Evolutionary conservation across 2,329 filamentous ascomycete genomes (phyloP).

Genomic region (Fusarium citri): DNA sequence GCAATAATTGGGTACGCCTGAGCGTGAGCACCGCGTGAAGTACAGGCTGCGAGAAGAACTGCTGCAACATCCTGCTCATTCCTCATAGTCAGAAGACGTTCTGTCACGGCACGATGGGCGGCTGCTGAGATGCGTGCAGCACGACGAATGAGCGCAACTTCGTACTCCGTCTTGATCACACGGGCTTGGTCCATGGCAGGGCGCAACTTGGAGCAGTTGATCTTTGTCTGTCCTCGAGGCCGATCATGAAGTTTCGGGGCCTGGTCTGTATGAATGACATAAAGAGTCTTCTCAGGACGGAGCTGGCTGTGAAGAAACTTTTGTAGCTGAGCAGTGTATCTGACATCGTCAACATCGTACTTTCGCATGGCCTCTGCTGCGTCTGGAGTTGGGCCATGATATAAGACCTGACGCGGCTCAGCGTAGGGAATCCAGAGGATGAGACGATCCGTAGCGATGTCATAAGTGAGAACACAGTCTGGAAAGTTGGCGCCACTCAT

Average conservation of each 20-base stretch:
- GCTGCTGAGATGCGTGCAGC: constrained; percentile 83
- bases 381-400: constrained; percentile 71
- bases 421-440: constrained; percentile 80
- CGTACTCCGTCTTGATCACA: constrained; percentile 86
- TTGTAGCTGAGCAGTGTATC: constrained; percentile 67
- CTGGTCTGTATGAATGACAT: constrained; percentile 63
- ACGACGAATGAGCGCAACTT: constrained; percentile 82
- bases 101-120: constrained; percentile 80
- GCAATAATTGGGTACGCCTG: constrained; percentile 93
- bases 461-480: constrained; percentile 67
- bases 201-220: constrained; percentile 67
- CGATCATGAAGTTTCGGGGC: constrained; percentile 52
- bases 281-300: constrained; percentile 55
- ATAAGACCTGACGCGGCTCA: constrained; percentile 70
- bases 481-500: constrained; percentile 66
- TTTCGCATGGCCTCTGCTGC: constrained; percentile 69
- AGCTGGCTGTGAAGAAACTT: constrained; percentile 56
- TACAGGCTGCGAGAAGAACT: constrained; percentile 78
- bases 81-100: constrained; percentile 68
- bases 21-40: constrained; percentile 75
- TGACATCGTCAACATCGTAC: constrained; percentile 78
- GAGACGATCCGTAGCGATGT: constrained; percentile 69
- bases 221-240: constrained; percentile 50
- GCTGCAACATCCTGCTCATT: constrained; percentile 90
- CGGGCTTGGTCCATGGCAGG: constrained; percentile 83